Conservation (phyloP, 2,329 filamentous ascomycete species). For the Fusarium goolgardi region DNA sequence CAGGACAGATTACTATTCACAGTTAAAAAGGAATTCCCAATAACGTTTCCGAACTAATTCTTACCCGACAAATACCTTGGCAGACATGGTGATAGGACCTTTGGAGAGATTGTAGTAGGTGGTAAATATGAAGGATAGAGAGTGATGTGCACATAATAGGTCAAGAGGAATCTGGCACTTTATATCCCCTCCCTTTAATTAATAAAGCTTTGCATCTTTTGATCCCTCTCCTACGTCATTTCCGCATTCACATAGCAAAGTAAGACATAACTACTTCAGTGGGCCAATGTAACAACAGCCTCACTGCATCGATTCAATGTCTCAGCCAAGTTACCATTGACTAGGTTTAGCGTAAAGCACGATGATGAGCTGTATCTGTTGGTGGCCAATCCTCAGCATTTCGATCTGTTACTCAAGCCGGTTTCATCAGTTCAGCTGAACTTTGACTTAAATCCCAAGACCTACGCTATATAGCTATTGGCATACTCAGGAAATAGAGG, state of each 20-base stretch:
- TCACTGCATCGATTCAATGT: rapidly evolving
- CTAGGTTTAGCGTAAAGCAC: background rate
- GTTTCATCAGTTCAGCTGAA: background rate
- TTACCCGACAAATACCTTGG: background rate
- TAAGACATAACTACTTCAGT: background rate
- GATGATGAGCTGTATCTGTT: background rate
- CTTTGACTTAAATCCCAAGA: background rate
- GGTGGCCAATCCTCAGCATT: background rate
- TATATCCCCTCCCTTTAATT: background rate
- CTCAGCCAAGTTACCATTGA: no score
- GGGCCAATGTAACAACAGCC: background rate
- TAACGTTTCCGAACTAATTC: rapidly evolving
- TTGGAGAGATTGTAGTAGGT: background rate
- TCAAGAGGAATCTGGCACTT: background rate
- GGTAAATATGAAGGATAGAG: background rate
- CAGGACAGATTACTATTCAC: background rate
- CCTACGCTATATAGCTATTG: background rate
- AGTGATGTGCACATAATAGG: rapidly evolving
- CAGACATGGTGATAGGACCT: background rate
- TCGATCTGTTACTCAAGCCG: background rate
- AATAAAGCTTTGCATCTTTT: background rate
- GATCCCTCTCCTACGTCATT: background rate
- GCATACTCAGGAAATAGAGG: background rate
- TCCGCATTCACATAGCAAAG: rapidly evolving
- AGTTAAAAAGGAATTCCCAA: background rate